A percentile compares a stretch with the other conserved stretches of the same genome.
phyloP scores from a whole-genome alignment of 768 basidiomycete species.

The Suillus bovinus region DNA sequence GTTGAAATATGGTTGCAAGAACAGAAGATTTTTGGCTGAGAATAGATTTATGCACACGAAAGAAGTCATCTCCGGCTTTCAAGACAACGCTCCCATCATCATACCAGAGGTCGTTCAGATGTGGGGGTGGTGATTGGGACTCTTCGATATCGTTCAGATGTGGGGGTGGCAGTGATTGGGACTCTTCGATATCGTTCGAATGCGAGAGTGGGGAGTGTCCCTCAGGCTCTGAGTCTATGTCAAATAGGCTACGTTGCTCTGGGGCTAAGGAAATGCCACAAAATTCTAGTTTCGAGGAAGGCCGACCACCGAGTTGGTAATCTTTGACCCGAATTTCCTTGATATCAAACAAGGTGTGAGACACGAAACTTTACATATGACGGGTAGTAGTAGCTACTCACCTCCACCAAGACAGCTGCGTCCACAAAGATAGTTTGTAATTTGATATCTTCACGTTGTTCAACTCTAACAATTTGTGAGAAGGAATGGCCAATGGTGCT shows the following conservation, averaged over 20 bases:
- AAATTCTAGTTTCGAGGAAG: background rate
- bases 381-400: background rate
- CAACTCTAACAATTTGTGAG: no score
- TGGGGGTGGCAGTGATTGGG: background rate
- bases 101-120: background rate
- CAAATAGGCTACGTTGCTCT: background rate
- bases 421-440: background rate
- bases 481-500: background rate
- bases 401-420: background rate
- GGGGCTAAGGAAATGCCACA: background rate
- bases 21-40: background rate
- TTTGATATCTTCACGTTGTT: no score
- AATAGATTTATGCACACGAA: background rate
- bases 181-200: background rate
- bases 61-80: background rate
- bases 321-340: background rate
- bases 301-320: background rate
- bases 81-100: background rate
- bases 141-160: background rate
- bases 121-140: background rate
- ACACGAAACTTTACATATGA: background rate
- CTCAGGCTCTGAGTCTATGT: background rate
- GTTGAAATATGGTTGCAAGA: background rate
- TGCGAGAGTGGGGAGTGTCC: background rate
- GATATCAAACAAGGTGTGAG: background rate